phyloP scores from a whole-genome alignment of 306 rosid species.

The Betula pendula region DNA sequence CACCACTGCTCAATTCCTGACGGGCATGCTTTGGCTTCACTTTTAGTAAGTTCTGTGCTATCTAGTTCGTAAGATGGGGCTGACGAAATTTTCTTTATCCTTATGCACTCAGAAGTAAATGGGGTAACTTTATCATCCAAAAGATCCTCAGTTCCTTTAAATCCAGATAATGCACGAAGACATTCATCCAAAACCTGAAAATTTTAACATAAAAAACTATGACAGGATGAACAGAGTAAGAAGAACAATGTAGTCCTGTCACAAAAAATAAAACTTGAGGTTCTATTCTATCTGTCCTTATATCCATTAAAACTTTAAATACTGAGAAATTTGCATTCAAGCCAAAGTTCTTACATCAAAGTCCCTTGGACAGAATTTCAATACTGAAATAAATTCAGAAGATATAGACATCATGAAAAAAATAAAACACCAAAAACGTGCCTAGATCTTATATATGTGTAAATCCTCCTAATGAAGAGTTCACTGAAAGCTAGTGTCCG shows the following conservation, averaged over 20 bases:
- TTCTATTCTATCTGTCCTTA: background rate
- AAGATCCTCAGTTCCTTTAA: slow-evolving; percentile 93
- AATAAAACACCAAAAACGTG: background rate
- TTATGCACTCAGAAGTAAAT: slow-evolving; percentile 76
- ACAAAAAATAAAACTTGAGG: background rate
- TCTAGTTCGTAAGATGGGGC: slow-evolving; percentile 74
- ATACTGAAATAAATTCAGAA: background rate
- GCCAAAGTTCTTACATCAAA: background rate
- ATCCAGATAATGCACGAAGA: slow-evolving; percentile 90
- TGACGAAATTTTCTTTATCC: slow-evolving; percentile 88
- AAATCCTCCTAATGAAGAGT: background rate
- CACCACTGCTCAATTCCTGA: slow-evolving; percentile 73
- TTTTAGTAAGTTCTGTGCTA: slow-evolving; percentile 30
- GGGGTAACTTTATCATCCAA: slow-evolving; percentile 83
- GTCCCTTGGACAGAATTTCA: background rate
- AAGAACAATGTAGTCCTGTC: background rate
- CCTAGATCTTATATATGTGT: background rate
- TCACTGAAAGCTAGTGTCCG: background rate
- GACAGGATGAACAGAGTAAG: background rate
- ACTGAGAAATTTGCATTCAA: background rate
- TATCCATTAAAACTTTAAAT: background rate
- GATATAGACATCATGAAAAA: background rate
- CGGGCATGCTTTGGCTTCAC: slow-evolving; percentile 37
- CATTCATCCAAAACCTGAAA: slow-evolving; percentile 85
- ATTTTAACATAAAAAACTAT: slow-evolving; percentile 10